Evolutionary conservation across 345 rosid genomes (phyloP).

Genomic region (Brassica cretica): DNA sequence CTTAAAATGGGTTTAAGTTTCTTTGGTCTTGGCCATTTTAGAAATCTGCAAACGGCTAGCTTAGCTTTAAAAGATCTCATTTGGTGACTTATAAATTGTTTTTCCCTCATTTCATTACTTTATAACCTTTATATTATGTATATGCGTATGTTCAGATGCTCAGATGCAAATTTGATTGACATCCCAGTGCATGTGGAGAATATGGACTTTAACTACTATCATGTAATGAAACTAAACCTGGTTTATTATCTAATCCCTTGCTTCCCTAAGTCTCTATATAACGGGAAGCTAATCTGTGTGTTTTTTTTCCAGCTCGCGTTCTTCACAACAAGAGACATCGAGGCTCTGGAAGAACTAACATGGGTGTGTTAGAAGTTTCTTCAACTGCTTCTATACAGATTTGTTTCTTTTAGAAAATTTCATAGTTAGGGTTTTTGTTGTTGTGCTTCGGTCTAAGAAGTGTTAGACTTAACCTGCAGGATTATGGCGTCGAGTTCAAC

Average conservation of each 20-base stretch:
- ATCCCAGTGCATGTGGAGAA: slow-evolving; percentile 85
- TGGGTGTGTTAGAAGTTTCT: slow-evolving; percentile 61
- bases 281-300: background rate
- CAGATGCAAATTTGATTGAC: slow-evolving; percentile 81
- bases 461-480: slow-evolving; percentile 50
- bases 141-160: slow-evolving; percentile 51
- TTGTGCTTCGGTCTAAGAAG: slow-evolving; percentile 9
- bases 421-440: background rate
- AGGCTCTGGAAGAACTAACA: slow-evolving; percentile 73
- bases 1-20: background rate
- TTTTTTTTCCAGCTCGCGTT: slow-evolving; percentile 59
- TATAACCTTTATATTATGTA: background rate
- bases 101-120: background rate
- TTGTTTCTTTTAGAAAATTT: background rate
- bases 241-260: slow-evolving; percentile 8
- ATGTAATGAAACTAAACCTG: slow-evolving; percentile 44
- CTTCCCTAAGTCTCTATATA: slow-evolving; percentile 5
- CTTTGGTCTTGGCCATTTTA: slow-evolving; percentile 2
- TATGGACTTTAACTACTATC: slow-evolving; percentile 64
- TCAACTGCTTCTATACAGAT: background rate
- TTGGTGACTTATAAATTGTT: background rate
- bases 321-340: slow-evolving; percentile 72
- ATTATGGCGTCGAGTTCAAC: slow-evolving; percentile 86
- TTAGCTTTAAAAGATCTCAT: slow-evolving; percentile 1
- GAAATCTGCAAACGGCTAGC: slow-evolving; percentile 9